Evolutionary conservation across 352 stramenopile species (phyloP), one percentile per base, ranked within the genome.

Genomic region (Phytopythium aichiense): DNA sequence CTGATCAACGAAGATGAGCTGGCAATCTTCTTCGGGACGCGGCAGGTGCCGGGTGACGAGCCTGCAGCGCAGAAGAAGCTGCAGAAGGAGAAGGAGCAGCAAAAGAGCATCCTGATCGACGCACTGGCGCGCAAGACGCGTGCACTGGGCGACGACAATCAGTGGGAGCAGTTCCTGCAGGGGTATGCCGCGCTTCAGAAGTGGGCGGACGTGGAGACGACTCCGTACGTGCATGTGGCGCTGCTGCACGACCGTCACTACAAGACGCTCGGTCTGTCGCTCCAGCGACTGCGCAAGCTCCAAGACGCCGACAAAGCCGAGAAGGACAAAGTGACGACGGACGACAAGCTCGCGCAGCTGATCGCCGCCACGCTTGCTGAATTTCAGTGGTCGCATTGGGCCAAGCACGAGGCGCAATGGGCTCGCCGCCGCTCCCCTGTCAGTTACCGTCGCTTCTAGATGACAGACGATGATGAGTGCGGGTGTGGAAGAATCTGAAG

Each of bases 271-370:
- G 85, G 83, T 0, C 66, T 91, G 15, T 72, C 79, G 35, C 54
- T 92, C 8, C 80, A 94, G 64, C 83, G 83, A 22, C 76, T 94
- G 31, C 83, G 77, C 22, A 92, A 91, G 69, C 72, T 91, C 15
- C 68, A 74, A n/a, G 76, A 74, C 5, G 49, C 91, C 43, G 79
- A 89, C 20, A 53, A 71, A 20, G 67, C 74, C 31, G 85, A 94
- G 28, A 79, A 74, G 56, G 71, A 71, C 51, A 94, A 94, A 74
- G 80, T 92, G 59, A 60, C 87, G 28, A 63, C 73, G 50, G 72
- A 87, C 23, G 73, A 89, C 28, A 77, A 81, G 60, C 70, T 92
- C 18, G 68, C 77, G n/a, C 55, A 65, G 16, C 70, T 89, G 60
- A 68, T 87, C 8, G 42, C 76, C 49, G 66, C 20, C 16, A 68